Evolutionary conservation across 106 monocot genomes (phyloP).

Genomic region (Narthecium ossifragum): DNA sequence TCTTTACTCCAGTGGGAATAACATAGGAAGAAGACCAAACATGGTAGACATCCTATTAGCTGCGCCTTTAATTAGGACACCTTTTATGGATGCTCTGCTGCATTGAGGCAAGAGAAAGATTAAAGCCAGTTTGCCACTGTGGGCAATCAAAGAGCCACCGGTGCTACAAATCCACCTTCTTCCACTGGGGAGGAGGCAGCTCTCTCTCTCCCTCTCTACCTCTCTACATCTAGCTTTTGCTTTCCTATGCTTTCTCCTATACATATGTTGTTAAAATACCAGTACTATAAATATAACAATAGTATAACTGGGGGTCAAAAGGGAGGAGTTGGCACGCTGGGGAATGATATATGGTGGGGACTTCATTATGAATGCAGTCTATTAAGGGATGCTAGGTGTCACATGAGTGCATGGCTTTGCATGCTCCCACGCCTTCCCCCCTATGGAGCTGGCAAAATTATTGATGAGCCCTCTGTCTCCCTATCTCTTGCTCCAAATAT

Average conservation of each 20-base stretch:
- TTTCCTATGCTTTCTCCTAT: neutral
- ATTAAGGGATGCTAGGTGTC: neutral
- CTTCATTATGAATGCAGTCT: neutral
- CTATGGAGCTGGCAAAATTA: constrained; percentile 24
- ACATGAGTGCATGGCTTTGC: constrained; percentile 8
- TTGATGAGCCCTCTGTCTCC: no score
- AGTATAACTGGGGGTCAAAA: constrained; percentile 22
- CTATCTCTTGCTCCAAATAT: no score
- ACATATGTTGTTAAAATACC: no score
- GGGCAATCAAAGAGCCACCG: neutral
- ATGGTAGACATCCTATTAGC: no score
- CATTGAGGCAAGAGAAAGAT: constrained; percentile 23
- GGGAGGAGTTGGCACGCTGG: constrained; percentile 5
- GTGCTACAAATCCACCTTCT: neutral
- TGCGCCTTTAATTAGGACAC: no score
- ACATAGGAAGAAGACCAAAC: no score
- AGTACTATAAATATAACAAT: no score
- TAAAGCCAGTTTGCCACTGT: constrained; percentile 2
- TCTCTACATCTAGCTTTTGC: constrained; percentile 12
- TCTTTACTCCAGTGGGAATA: no score
- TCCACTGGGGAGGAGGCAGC: constrained; percentile 5
- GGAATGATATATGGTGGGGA: constrained; percentile 11
- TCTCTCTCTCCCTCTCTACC: constrained; percentile 2
- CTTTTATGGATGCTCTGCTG: constrained; percentile 18
- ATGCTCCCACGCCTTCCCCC: constrained; percentile 16